phyloP scores from a whole-genome alignment of 495 filamentous ascomycete genomes.

The Podospora conica region DNA sequence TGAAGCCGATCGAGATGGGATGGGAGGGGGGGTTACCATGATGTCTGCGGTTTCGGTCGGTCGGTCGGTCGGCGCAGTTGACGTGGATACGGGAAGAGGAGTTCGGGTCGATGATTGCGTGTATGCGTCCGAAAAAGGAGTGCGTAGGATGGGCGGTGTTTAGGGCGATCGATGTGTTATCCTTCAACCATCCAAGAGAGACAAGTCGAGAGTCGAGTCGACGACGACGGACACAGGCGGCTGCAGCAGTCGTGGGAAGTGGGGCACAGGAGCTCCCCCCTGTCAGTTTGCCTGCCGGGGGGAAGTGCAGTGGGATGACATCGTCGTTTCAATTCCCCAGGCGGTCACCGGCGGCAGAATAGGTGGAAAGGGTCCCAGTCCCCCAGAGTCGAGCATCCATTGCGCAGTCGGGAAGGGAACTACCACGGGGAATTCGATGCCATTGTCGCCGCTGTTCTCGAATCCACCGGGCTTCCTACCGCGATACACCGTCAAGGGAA shows the following conservation, averaged over 20 bases:
- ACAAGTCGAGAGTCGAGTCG: background rate
- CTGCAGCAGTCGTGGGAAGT: conserved; percentile 8
- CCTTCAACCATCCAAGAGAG: background rate
- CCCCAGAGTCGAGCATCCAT: background rate
- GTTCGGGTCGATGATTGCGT: background rate
- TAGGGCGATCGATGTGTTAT: background rate
- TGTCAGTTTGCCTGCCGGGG: conserved; percentile 7
- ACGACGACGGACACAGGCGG: background rate
- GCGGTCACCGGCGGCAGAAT: conserved; percentile 15
- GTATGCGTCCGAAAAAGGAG: background rate
- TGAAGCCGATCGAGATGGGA: background rate
- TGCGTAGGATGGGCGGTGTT: background rate
- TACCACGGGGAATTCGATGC: background rate
- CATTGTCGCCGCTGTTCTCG: too few species aligned
- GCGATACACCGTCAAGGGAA: background rate
- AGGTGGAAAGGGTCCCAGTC: background rate
- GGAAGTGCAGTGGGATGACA: conserved; percentile 4
- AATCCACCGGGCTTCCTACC: too few species aligned
- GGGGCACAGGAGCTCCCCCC: conserved; percentile 5
- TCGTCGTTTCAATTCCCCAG: background rate
- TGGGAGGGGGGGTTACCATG: background rate
- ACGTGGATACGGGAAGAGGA: background rate
- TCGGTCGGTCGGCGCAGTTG: background rate
- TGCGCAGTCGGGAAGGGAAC: background rate
- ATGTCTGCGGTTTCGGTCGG: conserved; percentile 1